Percentiles rank a stretch among this genome's conserved stretches.
Conservation (phyloP, 768 basidiomycete species). For the Amanita thiersii region DNA sequence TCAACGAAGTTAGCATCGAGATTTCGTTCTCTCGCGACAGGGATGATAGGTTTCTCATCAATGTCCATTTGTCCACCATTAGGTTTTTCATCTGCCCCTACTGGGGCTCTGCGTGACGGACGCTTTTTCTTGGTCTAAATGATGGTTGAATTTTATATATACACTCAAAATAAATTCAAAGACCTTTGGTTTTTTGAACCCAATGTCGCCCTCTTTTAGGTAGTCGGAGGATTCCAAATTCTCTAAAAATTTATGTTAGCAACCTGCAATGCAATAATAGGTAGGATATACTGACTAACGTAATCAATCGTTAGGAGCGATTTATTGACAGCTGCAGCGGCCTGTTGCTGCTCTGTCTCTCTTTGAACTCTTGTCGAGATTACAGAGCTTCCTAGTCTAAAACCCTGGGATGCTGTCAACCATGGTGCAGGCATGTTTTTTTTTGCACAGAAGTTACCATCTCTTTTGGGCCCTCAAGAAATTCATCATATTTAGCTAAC, state of each 20-base stretch:
- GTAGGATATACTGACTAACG: conserved; percentile 51
- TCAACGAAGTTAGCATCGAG: conserved; percentile 90
- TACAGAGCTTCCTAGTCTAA: conserved; percentile 69
- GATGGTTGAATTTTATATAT: conserved; percentile 4
- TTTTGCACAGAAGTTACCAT: conserved; percentile 38
- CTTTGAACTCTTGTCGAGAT: conserved; percentile 30
- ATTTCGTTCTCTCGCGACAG: conserved; percentile 48
- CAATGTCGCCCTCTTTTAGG: conserved; percentile 81
- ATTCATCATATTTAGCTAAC: conserved; percentile 91
- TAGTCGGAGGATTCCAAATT: conserved; percentile 86
- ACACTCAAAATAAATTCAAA: conserved; percentile 9
- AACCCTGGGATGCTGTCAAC: conserved; percentile 48
- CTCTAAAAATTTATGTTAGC: conserved; percentile 39
- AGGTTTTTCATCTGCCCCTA: conserved; percentile 37
- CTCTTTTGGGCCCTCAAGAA: conserved; percentile 67
- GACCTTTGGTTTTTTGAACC: conserved; percentile 94
- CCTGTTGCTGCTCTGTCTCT: conserved; percentile 40
- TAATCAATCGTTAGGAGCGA: conserved; percentile 83
- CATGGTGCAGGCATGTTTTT: conserved; percentile 1
- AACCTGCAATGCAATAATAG: neutral
- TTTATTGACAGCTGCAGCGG: conserved; percentile 65
- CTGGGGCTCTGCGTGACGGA: conserved; percentile 54
- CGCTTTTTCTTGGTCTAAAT: conserved; percentile 89
- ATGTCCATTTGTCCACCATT: conserved; percentile 67
- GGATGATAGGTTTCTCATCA: conserved; percentile 64